These are phyloP conservation scores for Aleurites moluccanus DNA, from an alignment of 441 rosid genomes.

Conservation along the genomic window DNA sequence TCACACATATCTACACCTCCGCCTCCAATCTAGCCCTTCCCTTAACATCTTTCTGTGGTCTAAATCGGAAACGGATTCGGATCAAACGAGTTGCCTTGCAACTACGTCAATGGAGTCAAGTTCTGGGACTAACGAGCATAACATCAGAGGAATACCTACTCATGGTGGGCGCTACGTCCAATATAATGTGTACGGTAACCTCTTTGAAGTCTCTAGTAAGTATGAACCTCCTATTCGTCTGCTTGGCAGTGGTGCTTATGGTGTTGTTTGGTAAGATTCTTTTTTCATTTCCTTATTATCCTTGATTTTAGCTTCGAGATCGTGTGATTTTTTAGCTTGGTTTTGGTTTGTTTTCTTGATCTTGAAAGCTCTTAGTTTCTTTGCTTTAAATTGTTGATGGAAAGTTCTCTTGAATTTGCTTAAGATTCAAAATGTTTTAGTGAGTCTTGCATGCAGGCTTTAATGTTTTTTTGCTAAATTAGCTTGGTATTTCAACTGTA, in stretches of 20 bases:
- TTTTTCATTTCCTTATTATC: not conserved
- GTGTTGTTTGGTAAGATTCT: conserved; percentile 65
- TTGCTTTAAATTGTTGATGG: not conserved
- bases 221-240: conserved; percentile 88
- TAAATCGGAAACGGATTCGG: conserved; percentile 18
- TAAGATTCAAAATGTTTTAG: not conserved
- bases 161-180: too few relatives aligned
- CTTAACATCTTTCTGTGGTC: not conserved
- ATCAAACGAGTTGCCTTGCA: conserved; percentile 11
- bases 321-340: not conserved
- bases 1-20: conserved; percentile 34
- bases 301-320: not conserved
- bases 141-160: conserved; percentile 65
- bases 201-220: conserved; percentile 82
- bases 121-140: conserved; percentile 48
- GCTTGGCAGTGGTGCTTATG: conserved; percentile 79
- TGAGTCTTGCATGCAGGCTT: not conserved
- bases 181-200: conserved; percentile 76
- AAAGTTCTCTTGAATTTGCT: not conserved
- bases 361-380: not conserved
- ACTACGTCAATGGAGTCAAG: conserved; percentile 48
- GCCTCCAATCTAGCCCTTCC: not conserved
- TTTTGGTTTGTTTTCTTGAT: not conserved
- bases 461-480: not conserved
- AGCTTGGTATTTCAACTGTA: not conserved